Percentiles rank a stretch among this genome's conserved stretches.
phyloP scores from a whole-genome alignment of 768 basidiomycete species.

The Suillus americanus region DNA sequence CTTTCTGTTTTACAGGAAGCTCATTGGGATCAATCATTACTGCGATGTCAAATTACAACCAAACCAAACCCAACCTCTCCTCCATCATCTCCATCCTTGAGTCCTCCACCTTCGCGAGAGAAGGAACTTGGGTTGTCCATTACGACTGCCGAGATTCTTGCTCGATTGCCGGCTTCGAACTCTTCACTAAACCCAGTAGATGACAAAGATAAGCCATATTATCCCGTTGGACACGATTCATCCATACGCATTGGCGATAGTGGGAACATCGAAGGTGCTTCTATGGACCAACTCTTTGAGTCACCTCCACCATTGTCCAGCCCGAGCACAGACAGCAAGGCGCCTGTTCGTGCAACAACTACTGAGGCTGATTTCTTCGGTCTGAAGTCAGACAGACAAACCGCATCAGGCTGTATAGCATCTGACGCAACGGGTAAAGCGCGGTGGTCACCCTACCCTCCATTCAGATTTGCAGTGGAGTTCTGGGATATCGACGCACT shows the following conservation, averaged over 20 bases:
- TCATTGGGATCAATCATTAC: conserved; percentile 75
- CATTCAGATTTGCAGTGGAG: conserved; percentile 84
- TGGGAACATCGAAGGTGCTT: conserved; percentile 47
- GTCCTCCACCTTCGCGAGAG: conserved; percentile 34
- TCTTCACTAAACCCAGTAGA: conserved; percentile 12
- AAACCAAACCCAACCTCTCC: conserved; percentile 23
- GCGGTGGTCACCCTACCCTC: conserved; percentile 72
- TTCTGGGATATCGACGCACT: conserved; percentile 85
- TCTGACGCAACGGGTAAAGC: conserved; percentile 43
- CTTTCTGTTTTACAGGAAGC: conserved; percentile 68
- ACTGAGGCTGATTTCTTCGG: conserved; percentile 66
- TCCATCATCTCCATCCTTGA: conserved; percentile 33
- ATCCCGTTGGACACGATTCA: conserved; percentile 65
- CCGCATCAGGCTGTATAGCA: conserved; percentile 40
- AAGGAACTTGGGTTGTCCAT: conserved; percentile 71
- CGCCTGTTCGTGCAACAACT: conserved; percentile 27
- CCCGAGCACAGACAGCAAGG: conserved; percentile 20
- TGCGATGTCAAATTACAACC: conserved; percentile 58
- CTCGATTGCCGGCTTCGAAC: conserved; percentile 25
- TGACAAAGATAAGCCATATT: conserved; percentile 45
- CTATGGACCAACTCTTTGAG: conserved; percentile 74
- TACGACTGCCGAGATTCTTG: conserved; percentile 51
- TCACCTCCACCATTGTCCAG: conserved; percentile 24
- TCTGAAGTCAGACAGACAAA: conserved; percentile 46
- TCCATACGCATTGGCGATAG: conserved; percentile 77